A percentile compares a stretch with the other conserved stretches of the same genome.
phyloP scores from a whole-genome alignment of 306 rosid species.

The Lathyrus aphaca region DNA sequence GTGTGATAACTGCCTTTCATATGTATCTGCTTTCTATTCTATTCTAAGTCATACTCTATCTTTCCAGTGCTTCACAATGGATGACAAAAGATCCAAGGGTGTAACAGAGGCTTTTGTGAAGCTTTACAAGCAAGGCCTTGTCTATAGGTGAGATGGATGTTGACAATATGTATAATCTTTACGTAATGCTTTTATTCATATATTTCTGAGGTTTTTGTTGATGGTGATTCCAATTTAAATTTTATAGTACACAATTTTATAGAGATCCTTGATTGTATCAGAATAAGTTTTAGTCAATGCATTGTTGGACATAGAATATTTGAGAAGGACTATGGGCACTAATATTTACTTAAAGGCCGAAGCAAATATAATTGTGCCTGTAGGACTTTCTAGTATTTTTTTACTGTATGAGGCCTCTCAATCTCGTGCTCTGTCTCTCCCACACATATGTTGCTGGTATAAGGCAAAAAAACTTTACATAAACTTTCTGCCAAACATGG shows the following conservation, averaged over 20 bases:
- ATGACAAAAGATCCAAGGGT: constrained; percentile 78
- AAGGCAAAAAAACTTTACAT: not conserved
- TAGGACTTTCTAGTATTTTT: not conserved
- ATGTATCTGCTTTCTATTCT: constrained; percentile 22
- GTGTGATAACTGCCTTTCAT: not conserved
- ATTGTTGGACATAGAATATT: too few relatives aligned
- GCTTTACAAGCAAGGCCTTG: constrained; percentile 71
- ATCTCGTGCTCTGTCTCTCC: not conserved
- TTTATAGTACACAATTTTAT: not conserved
- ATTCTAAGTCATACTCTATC: constrained; percentile 24
- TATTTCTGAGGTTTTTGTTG: constrained; percentile 16
- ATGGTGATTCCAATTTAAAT: constrained; percentile 1
- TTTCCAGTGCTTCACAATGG: constrained; percentile 94
- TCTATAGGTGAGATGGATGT: constrained; percentile 71
- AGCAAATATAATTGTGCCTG: not conserved
- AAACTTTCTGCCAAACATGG: not conserved
- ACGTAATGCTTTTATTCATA: constrained; percentile 29
- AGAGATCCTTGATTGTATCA: constrained; percentile 7
- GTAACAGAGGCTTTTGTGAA: constrained; percentile 94
- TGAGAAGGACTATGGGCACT: too few relatives aligned
- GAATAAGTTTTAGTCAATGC: constrained; percentile 15
- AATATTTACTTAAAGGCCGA: not conserved
- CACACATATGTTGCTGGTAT: not conserved
- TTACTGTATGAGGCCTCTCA: not conserved
- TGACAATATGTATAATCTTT: constrained; percentile 18